Evolutionary conservation across 306 rosid genomes (phyloP), one percentile per base, ranked within the genome.

Genomic region (Malus sieversii): DNA sequence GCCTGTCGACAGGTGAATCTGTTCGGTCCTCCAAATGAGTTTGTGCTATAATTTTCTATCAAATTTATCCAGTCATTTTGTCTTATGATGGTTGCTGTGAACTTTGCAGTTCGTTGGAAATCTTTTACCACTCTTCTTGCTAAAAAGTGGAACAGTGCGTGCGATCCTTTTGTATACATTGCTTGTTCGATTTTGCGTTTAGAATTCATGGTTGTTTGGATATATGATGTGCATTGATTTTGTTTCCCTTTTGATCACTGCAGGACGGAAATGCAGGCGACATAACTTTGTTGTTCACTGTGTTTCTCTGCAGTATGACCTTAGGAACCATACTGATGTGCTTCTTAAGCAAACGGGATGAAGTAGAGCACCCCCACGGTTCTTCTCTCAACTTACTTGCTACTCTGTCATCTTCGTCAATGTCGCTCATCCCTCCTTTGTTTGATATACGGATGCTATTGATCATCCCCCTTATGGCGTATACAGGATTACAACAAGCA

Each of bases 401-500:
- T 73, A 87, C 95, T 15, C 70, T 88, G 16, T 63, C 77, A 77
- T 83, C 90, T 73, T 82, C 89, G 16, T 82, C 71, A 65, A 90
- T 75, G 77, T 85, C 92, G 59, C 82, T 90, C 16, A 68, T 84
- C 75, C 55, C 77, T 86, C 90, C 92, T 7, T 59, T 95, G 77
- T 71, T 84, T 70, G 91, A 86, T 75, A 75, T 53, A 57, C 85
- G 90, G 85, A 95, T 92, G 97, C 80, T 92, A 59, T 84, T 95
- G 83, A 61, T 74, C 90, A 83, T 92, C 74, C 99, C 97, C 69
- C 97, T 95, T 57, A 87, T 95, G 48, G 91, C 93, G 10, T 95
- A 92, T 84, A 92, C 98, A 70, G 99, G 99, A 72, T 87, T 95
- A 77, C 97, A 92, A 71, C 96, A 89, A 77, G 97, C 99, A 82